Base-by-base conservation (phyloP, 305 asterid genomes). In the Fraxinus xanthoxyloides region DNA sequence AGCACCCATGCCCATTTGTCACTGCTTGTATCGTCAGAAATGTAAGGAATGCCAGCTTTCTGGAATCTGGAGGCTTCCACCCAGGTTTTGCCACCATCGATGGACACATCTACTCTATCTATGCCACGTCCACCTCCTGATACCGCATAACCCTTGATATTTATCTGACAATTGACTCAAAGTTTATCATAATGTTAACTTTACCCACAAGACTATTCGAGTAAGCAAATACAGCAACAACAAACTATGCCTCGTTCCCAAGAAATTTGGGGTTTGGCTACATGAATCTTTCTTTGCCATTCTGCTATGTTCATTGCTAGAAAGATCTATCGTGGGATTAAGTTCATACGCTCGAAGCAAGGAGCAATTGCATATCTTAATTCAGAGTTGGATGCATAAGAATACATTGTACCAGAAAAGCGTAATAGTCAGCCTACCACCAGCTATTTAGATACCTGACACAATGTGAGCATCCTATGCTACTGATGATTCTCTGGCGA, bases 1-100 rank as follows among this genome's bases (percentile, higher is more conserved):
- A 95, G 86, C 31, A 93, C 97, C 99, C 98, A 95, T n/a, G 98
- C 98, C 99, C 98, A 95, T 89, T 88, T 94, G 87, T 95, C 99
- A 75, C 92, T 85, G 84, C 77, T 88, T 79, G 87, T 88, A 48
- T 77, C 83, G 56, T 88, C 99, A 82, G 97, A 85, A 81, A 87
- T 72, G 79, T 95, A 94, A 75, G 93, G 93, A 82, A 86, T 54
- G 30, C 93, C 93, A 31, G 90, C 36, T 85, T 88, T 95, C 87
- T 94, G 98, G 82, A 81, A 90, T 84, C 90, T 93, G 82, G 91
- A 78, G 85, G 97, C 98, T 90, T 95, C 99, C 80, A 89, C 77
- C 98, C 97, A 94, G 46, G 97, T 90, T 87, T 91, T 93, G 81
- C 97, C 98, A 8, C 98, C 97, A 80, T 95, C 93, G 28, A 90